Percentiles rank a stretch among this genome's conserved stretches.
phyloP scores from a whole-genome alignment of 768 basidiomycete species.

The Fomitopsis serialis region DNA sequence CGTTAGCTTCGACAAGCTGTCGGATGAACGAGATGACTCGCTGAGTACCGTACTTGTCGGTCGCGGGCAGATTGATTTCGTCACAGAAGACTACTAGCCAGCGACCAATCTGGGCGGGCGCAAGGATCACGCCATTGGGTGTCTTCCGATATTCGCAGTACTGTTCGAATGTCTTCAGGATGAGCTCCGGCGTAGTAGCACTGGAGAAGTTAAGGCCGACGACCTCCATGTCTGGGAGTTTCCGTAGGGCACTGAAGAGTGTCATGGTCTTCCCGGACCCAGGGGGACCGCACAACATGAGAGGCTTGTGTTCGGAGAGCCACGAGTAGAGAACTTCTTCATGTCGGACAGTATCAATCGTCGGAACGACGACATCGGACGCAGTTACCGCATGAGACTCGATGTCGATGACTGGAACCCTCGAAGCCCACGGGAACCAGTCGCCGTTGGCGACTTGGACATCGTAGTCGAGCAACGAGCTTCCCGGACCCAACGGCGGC shows the following conservation, averaged over 20 bases:
- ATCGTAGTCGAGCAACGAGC: slow-evolving; percentile 91
- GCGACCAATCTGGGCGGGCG: slow-evolving; percentile 90
- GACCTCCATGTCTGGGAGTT: slow-evolving; percentile 97
- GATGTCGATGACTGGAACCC: slow-evolving; percentile 93
- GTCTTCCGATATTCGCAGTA: slow-evolving; percentile 99
- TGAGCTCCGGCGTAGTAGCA: slow-evolving; percentile 95
- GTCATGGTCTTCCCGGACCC: slow-evolving; percentile 99
- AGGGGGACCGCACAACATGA: slow-evolving; percentile 98
- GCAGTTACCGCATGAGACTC: slow-evolving; percentile 95
- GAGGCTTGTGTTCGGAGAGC: slow-evolving; percentile 97
- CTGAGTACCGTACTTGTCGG: slow-evolving; percentile 98
- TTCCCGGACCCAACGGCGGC: slow-evolving; percentile 67
- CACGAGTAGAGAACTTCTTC: slow-evolving; percentile 98
- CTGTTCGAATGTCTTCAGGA: slow-evolving; percentile 99
- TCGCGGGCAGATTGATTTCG: slow-evolving; percentile 96
- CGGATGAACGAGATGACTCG: slow-evolving; percentile 97
- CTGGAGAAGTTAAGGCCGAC: slow-evolving; percentile 99
- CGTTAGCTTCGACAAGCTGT: slow-evolving; percentile 90
- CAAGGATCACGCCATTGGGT: slow-evolving; percentile 93
- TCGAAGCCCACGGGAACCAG: slow-evolving; percentile 89
- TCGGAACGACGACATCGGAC: slow-evolving; percentile 95
- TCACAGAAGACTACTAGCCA: slow-evolving; percentile 99
- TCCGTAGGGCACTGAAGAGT: slow-evolving; percentile 93
- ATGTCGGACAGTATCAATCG: slow-evolving; percentile 96
- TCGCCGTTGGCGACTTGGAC: slow-evolving; percentile 82